Conservation (phyloP, 2,329 filamentous ascomycete genomes). For the Colletotrichum zoysiae region DNA sequence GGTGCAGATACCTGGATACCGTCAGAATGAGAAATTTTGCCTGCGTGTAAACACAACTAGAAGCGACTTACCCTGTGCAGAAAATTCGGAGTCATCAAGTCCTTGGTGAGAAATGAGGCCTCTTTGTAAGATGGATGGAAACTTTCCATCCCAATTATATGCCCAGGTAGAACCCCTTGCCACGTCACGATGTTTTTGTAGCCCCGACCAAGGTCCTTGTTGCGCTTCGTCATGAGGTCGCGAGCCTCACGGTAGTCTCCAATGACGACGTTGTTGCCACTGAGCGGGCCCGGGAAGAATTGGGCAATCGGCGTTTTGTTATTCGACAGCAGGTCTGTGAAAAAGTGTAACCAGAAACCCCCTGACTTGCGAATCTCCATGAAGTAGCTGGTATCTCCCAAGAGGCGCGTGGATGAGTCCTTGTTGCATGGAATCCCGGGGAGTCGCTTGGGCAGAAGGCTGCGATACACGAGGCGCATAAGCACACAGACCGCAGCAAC, state of each 20-base stretch:
- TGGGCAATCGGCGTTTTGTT: constrained; percentile 14
- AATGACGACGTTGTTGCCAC: neutral
- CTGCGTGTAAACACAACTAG: no score
- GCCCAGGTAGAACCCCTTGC: constrained; percentile 7
- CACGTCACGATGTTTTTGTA: neutral
- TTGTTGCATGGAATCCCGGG: constrained; percentile 8
- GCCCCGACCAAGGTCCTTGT: constrained; percentile 2
- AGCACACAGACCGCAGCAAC: neutral
- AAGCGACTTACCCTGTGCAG: neutral
- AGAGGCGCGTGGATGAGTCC: neutral
- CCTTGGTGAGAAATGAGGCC: constrained; percentile 18
- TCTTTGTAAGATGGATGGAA: constrained; percentile 20
- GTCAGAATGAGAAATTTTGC: neutral
- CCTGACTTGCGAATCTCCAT: neutral
- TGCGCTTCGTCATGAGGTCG: constrained; percentile 21
- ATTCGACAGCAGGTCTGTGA: constrained; percentile 13
- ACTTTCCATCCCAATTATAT: constrained; percentile 21
- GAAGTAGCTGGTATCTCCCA: constrained; percentile 11
- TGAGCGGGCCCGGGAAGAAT: constrained; percentile 1
- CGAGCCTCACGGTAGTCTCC: constrained; percentile 13
- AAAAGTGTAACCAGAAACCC: constrained; percentile 9
- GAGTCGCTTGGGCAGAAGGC: constrained; percentile 9
- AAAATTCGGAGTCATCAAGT: constrained; percentile 22
- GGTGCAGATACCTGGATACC: neutral
- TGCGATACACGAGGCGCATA: constrained; percentile 2